Evolutionary conservation across 768 basidiomycete species (phyloP), one percentile per base, ranked within the genome.

Genomic region (Auricularia sp.): DNA sequence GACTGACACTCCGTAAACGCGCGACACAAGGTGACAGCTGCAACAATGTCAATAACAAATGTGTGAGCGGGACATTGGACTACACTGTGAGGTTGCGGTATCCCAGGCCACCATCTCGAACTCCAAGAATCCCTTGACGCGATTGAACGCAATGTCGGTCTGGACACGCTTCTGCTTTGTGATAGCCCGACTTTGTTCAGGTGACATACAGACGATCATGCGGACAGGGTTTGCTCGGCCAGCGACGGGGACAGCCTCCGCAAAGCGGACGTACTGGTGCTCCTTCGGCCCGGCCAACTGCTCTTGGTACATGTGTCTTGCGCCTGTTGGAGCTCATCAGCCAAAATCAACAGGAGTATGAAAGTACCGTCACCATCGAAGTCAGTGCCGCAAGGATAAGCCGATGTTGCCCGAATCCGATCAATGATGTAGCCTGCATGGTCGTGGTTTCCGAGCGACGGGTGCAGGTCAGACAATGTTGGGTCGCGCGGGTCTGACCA

Each of bases 1-100:
- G 66, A 69, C 54, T 73, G 69, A 0, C 68, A 74, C 1, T 65
- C 74, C 3, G 66, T 73, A 23, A 75, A 74, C 5, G 70, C 71
- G 16, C 61, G 64, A 58, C 21, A 23, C 6, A 58, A 11, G n/a
- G 34, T 58, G 56, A 58, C 34, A 7, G 56, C 34, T 23, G 56
- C 34, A n/a, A n/a, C 6, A 35, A n/a, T 23, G 34, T 23, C 7
- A 23, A 58, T 23, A 11, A n/a, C 7, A 35, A 35, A n/a, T 7
- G n/a, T 23, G 47, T 51, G 14, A 35, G 56, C 21, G 21, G 34
- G 56, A 12, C 7, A n/a, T 7, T 16, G 42, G 8, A 7, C 16
- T 43, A 43, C 42, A 43, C 16, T 43, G 42, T 16, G 42, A 43
- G 8, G 42, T 7, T 7, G 42, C 42, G 16, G 16, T 7, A 16